Conservation (phyloP, 257 asterid species). For the Gentiana straminea region DNA sequence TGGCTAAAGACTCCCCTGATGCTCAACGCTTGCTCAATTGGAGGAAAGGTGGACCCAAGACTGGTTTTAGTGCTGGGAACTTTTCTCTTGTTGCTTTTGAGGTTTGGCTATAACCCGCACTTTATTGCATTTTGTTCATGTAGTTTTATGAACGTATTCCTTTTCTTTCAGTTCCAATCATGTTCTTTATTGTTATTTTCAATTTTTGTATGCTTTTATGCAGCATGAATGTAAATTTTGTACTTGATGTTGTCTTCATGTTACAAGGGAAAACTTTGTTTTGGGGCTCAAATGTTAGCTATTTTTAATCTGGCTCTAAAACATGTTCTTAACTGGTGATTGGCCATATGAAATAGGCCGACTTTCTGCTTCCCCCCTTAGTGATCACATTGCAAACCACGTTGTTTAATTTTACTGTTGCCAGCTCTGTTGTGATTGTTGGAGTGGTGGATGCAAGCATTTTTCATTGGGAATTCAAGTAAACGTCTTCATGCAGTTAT, state of each 20-base stretch:
- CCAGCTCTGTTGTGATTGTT: too few species aligned
- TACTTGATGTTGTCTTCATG: background rate
- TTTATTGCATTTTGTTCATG: background rate
- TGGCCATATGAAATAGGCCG: too few species aligned
- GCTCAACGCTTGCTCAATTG: constrained; percentile 80
- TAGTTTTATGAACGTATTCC: background rate
- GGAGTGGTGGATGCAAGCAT: too few species aligned
- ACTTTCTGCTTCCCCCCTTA: too few species aligned
- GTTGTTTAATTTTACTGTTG: too few species aligned
- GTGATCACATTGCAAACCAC: too few species aligned
- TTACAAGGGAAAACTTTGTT: background rate
- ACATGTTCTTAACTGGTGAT: too few species aligned
- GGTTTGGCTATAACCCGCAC: constrained; percentile 20
- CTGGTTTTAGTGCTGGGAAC: constrained; percentile 70
- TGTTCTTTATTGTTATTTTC: background rate
- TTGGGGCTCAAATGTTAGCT: too few species aligned
- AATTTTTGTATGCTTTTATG: background rate
- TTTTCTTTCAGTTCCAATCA: background rate
- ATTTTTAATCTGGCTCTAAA: too few species aligned
- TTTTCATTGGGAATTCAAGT: too few species aligned
- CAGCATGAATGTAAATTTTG: background rate
- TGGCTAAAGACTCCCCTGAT: constrained; percentile 86
- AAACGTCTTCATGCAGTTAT: too few species aligned
- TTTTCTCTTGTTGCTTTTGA: constrained; percentile 70
- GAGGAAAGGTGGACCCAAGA: constrained; percentile 86